Base-by-base conservation (phyloP, 164 flowering plant genomes). In the Litsea cubeba region DNA sequence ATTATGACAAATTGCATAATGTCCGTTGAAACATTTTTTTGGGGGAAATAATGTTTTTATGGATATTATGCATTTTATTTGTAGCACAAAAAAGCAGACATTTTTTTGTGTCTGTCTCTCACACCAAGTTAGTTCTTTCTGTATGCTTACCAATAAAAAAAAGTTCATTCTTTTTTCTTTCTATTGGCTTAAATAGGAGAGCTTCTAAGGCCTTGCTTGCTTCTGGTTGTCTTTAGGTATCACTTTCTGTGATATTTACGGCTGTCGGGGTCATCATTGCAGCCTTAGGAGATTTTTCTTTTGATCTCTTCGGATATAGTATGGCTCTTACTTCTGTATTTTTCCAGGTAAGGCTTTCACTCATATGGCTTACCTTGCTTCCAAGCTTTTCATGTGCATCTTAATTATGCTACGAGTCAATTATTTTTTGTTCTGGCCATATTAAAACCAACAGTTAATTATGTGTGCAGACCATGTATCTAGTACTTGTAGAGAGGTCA, bases 281-380 rank as follows among this genome's bases (percentile, higher is more conserved):
- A 67, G 98, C 98, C 6, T 69, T 96, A 14, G 99, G 99, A 70
- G 99, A 96, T 81, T 92, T 96, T 83, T 94, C 99, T 14, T 91
- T 96, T 78, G 98, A 96, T 81, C 82, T 89, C 64, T 84, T 87
- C 80, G 99, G 98, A 74, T 96, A 96, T 75, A 79, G 90, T 85
- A 87, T 96, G 98, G 99, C 98, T 68, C 83, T 94, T 35, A 89
- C 83, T 71, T 96, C 99, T 82, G 99, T 96, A 3, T 94, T 92
- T 81, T 96, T 94, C 83, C 98, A 94, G 98, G 98, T 96, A 69
- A 20, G 76, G 6, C 64, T 50, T 26, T 12, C n/a, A 17, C 3
- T 23, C 65, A 72, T 26, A 22, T 60, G 67, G 5, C 50, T 74
- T 60, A 11, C 25, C 35, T 71, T 20, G 40, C 17, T 25, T 24